Base-by-base conservation (phyloP, 2,329 filamentous ascomycete genomes). In the Colletotrichum theobromicola region DNA sequence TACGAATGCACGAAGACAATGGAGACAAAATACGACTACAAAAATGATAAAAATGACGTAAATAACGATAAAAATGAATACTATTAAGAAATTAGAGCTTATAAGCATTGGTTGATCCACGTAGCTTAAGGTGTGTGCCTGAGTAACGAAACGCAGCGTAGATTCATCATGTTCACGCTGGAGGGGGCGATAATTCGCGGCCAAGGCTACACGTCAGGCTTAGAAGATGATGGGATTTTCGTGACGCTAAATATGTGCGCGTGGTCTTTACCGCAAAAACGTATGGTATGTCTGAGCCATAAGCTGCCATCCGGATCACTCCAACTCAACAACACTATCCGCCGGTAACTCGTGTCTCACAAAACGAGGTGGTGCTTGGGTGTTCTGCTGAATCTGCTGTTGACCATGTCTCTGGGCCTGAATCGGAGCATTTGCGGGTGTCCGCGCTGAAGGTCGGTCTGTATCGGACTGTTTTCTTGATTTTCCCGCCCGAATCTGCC, bases 401-500 rank as follows among this genome's bases (percentile, higher is more conserved):
- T 21, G 42, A 21, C 0, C 18, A 21, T 46, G 9, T 12, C 1
- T 4, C 18, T 46, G 18, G 5, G 18, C 18, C 42, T 21, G 42
- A 2, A 1, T 1, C 18, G 9, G 0, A 0, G 37, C 5, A 46
- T 21, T 46, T 21, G 42, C 9, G 18, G 42, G 18, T 21, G 18
- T 9, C 18, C 5, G 42, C 42, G 42, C 10, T 46, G 9, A 3
- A 4, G 1, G 1, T 7, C 2, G 42, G 18, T 18, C 4, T 46
- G 18, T 2, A 46, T 21, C 5, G 10, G 42, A 46, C 42, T 12
- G 9, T 13, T 46, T 12, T 46, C 18, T 6, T 46, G 18, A 21
- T 46, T 21, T 7, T 7, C 4, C 42, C 5, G 18, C 42, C 18
- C 5, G 18, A 46, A 10, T 21, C 18, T 13, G 42, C 4, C 18